Evolutionary conservation across 257 asterid species (phyloP).

Genomic region (Salvia hispanica): DNA sequence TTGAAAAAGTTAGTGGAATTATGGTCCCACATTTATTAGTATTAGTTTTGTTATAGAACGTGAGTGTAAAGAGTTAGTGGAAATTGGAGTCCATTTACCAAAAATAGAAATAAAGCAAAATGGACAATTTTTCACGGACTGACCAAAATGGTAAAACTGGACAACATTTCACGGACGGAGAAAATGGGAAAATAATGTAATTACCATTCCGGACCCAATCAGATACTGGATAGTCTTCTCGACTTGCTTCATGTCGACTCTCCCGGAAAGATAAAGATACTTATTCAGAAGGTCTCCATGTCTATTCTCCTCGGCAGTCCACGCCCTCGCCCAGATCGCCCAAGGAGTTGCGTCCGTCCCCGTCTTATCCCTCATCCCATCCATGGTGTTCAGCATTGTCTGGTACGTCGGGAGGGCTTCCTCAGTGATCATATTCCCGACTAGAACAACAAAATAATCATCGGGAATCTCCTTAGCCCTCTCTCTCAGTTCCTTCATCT

Average conservation of each 20-base stretch:
- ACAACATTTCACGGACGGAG: background rate
- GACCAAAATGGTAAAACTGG: too few relatives aligned
- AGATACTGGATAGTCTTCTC: conserved; percentile 85
- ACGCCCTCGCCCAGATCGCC: conserved; percentile 85
- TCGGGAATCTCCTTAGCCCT: conserved; percentile 78
- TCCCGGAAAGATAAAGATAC: conserved; percentile 73
- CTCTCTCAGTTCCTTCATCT: conserved; percentile 65
- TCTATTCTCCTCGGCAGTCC: conserved; percentile 91
- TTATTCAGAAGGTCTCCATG: conserved; percentile 87
- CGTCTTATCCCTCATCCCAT: conserved; percentile 82
- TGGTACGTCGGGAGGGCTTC: conserved; percentile 93
- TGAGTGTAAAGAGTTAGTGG: too few relatives aligned
- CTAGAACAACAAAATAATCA: conserved; percentile 71
- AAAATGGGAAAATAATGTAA: conserved; percentile 6
- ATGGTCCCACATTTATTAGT: too few relatives aligned
- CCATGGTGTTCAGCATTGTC: conserved; percentile 84
- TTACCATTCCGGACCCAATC: conserved; percentile 91
- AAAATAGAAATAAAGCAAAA: too few relatives aligned
- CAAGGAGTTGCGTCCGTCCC: conserved; percentile 83
- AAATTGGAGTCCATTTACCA: too few relatives aligned
- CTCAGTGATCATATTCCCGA: conserved; percentile 89
- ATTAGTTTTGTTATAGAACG: too few relatives aligned
- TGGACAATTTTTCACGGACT: too few relatives aligned
- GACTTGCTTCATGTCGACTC: conserved; percentile 78
- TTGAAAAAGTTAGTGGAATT: too few relatives aligned